Base-by-base conservation (phyloP, 352 stramenopile genomes). In the Globisporangium rhizosaccharum region DNA sequence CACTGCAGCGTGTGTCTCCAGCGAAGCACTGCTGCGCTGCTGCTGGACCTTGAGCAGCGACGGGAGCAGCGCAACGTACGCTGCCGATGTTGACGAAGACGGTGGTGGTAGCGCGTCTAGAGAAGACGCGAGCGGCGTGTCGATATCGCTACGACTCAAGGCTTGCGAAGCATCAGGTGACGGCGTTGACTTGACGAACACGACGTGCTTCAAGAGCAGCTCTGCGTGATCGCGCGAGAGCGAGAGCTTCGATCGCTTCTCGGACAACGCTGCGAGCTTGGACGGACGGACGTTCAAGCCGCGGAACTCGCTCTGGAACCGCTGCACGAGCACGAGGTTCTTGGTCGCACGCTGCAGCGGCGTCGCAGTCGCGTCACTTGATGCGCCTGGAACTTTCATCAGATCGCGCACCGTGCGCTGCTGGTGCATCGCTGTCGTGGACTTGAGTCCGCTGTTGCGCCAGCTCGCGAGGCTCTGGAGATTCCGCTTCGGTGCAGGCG, bases 201-300 rank as follows among this genome's bases (percentile, higher is more conserved):
- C 47, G 2, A 87, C 25, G 1, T 74, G 56, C 14, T 73, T 76
- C 0, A 90, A 47, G 2, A 90, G 53, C 30, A 71, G 14, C 30
- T 87, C 69, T 7, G 76, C 81, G 5, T 68, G 62, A 39, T 85
- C 65, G 57, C 72, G 76, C 8, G 67, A 71, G 12, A 82, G 47
- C 26, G 49, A 65, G 20, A 84, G 23, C 10, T 70, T 76, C 0
- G 76, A 82, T 48, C 72, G 54, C 26, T 62, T 57, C 44, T 78
- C 65, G 0, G 79, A 87, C 42, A 61, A 56, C 2, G 58, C 54
- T 36, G 69, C 68, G 4, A 87, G 57, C 15, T 75, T 61, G 3
- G 25, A 62, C 39, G 73, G 73, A 4, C 70, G 71, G 10, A 85
- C 52, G 44, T 75, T 59, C 26, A 87, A 51, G 11, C 77, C 79